These are phyloP conservation scores for Corynascus novoguineensis DNA, from an alignment of 495 filamentous ascomycete species.

Conservation along the genomic window DNA sequence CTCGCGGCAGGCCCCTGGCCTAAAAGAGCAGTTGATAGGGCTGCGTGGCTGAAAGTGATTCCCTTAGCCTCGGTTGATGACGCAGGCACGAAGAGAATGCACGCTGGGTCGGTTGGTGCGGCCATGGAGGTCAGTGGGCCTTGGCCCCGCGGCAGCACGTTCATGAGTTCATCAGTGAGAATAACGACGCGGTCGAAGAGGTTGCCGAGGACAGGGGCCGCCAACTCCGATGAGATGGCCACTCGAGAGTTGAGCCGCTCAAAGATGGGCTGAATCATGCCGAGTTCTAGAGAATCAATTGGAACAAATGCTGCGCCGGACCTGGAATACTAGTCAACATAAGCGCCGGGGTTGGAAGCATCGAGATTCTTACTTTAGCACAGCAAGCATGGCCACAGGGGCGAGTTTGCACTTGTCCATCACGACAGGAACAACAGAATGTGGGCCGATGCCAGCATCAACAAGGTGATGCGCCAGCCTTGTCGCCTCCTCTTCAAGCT, in stretches of 20 bases:
- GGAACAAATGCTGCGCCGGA: slow-evolving; percentile 43
- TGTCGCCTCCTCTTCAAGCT: slow-evolving; percentile 36
- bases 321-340: slow-evolving; percentile 19
- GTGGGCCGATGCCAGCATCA: slow-evolving; percentile 38
- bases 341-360: background rate
- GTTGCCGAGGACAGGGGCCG: slow-evolving; percentile 32
- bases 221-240: slow-evolving; percentile 36
- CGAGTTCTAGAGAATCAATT: slow-evolving; percentile 36
- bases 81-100: slow-evolving; percentile 36
- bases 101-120: slow-evolving; percentile 38
- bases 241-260: slow-evolving; percentile 37
- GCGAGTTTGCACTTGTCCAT: slow-evolving; percentile 43
- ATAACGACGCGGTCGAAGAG: slow-evolving; percentile 35
- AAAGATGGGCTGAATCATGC: slow-evolving; percentile 38
- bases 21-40: slow-evolving; percentile 38
- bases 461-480: slow-evolving; percentile 39
- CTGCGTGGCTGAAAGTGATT: slow-evolving; percentile 42
- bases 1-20: slow-evolving; percentile 47
- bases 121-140: slow-evolving; percentile 34
- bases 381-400: slow-evolving; percentile 43
- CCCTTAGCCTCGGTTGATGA: slow-evolving; percentile 33
- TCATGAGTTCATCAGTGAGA: slow-evolving; percentile 30
- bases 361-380: slow-evolving; percentile 37
- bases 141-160: slow-evolving; percentile 21
- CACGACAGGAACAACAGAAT: slow-evolving; percentile 41